phyloP scores from a whole-genome alignment of 768 basidiomycete species.

The Mycena floridula region DNA sequence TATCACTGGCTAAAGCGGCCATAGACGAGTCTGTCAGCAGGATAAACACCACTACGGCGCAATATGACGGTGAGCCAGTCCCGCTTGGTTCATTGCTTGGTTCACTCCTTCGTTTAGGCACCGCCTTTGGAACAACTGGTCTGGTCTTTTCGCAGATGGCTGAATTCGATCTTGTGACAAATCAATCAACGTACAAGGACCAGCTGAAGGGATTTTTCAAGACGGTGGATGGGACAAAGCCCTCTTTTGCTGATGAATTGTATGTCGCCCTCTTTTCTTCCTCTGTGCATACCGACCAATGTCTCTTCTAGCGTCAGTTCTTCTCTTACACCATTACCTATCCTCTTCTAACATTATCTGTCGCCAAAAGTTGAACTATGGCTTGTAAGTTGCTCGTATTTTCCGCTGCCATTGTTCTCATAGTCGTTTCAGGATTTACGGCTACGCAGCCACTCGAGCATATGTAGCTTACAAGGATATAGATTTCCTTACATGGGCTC shows the following conservation, averaged over 20 bases:
- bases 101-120: not conserved
- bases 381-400: not conserved
- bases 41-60: constrained; percentile 3
- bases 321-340: no score
- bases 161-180: constrained; percentile 9
- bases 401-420: not conserved
- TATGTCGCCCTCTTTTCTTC: not conserved
- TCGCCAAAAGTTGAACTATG: constrained; percentile 1
- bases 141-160: constrained; percentile 7
- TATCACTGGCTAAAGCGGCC: constrained; percentile 5
- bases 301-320: constrained; percentile 2
- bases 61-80: not conserved
- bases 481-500: constrained; percentile 5
- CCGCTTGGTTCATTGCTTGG: no score
- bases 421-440: constrained; percentile 4
- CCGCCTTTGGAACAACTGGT: constrained; percentile 3
- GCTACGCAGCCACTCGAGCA: constrained; percentile 7
- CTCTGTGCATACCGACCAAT: not conserved
- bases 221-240: not conserved
- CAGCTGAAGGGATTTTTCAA: not conserved
- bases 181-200: constrained; percentile 5
- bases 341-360: not conserved
- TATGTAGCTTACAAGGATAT: constrained; percentile 6
- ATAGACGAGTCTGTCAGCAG: constrained; percentile 4
- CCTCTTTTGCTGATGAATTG: constrained; percentile 1